A percentile compares a stretch with the other conserved stretches of the same genome.
Conservation (phyloP, 257 asterid genomes). For the Rubia yunnanensis region DNA sequence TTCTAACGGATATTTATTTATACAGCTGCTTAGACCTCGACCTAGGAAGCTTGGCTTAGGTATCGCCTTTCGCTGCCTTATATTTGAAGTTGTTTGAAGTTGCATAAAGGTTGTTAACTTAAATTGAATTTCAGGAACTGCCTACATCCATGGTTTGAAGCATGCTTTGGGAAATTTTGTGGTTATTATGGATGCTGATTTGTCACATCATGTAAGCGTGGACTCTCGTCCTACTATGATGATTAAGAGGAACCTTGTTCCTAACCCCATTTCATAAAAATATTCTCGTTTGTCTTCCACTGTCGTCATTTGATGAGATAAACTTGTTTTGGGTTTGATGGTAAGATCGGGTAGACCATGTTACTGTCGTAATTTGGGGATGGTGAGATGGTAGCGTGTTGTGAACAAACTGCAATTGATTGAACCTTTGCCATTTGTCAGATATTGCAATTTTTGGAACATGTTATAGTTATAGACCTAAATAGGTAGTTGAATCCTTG, state of each 20-base stretch:
- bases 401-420: not conserved
- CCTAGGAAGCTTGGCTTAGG: slow-evolving; percentile 91
- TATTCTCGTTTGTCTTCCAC: not conserved
- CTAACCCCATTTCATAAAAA: not conserved
- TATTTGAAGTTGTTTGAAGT: slow-evolving; percentile 4
- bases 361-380: not conserved
- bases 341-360: not conserved
- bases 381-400: not conserved
- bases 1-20: slow-evolving; percentile 17
- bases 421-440: not conserved
- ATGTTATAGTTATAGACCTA: not conserved
- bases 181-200: slow-evolving; percentile 98
- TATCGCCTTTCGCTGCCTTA: slow-evolving; percentile 21
- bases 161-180: slow-evolving; percentile 82
- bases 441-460: not conserved
- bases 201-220: slow-evolving; percentile 89
- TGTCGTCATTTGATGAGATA: not conserved
- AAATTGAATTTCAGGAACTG: slow-evolving; percentile 62
- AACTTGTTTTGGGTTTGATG: not conserved
- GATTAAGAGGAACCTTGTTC: not conserved
- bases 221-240: not conserved
- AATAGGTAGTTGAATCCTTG: not conserved
- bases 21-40: slow-evolving; percentile 88
- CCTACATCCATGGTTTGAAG: slow-evolving; percentile 87
- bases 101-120: slow-evolving; percentile 16